Conservation (phyloP, 805 yeast species). For the Groenewaldozyma salmanticensis region DNA sequence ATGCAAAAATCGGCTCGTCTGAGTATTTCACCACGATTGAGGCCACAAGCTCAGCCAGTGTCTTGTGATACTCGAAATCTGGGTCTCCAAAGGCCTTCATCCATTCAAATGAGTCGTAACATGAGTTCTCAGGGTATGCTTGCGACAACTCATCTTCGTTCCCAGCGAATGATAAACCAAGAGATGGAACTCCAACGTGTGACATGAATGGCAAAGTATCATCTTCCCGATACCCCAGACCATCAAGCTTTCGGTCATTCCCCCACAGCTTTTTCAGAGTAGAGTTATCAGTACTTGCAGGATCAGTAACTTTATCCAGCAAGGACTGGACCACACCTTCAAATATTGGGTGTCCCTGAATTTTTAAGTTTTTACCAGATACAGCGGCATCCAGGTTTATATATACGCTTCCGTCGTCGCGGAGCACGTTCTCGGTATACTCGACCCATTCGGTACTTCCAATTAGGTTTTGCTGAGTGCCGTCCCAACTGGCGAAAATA, state of each 20-base stretch:
- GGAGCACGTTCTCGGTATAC: conserved; percentile 40
- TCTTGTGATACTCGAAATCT: conserved; percentile 43
- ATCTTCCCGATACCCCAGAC: conserved; percentile 41
- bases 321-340: conserved; percentile 38
- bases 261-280: conserved; percentile 15
- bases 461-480: conserved; percentile 65
- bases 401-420: conserved; percentile 55
- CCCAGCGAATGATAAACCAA: conserved; percentile 47
- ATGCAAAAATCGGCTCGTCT: conserved; percentile 72
- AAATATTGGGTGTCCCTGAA: conserved; percentile 59
- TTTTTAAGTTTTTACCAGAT: conserved; percentile 41
- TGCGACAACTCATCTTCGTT: conserved; percentile 1
- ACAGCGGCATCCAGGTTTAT: conserved; percentile 64
- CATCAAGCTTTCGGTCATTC: conserved; percentile 6
- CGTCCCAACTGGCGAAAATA: conserved; percentile 79
- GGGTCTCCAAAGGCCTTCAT: conserved; percentile 46
- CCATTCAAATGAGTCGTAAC: conserved; percentile 55
- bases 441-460: conserved; percentile 79
- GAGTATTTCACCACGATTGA: conserved; percentile 47
- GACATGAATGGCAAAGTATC: conserved; percentile 53
- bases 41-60: conserved; percentile 47
- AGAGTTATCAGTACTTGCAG: conserved; percentile 8
- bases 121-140: conserved; percentile 41
- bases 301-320: conserved; percentile 23
- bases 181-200: conserved; percentile 56